Evolutionary conservation across 768 basidiomycete genomes (phyloP), one percentile per base, ranked within the genome.

Genomic region (Leccinellum albellum): DNA sequence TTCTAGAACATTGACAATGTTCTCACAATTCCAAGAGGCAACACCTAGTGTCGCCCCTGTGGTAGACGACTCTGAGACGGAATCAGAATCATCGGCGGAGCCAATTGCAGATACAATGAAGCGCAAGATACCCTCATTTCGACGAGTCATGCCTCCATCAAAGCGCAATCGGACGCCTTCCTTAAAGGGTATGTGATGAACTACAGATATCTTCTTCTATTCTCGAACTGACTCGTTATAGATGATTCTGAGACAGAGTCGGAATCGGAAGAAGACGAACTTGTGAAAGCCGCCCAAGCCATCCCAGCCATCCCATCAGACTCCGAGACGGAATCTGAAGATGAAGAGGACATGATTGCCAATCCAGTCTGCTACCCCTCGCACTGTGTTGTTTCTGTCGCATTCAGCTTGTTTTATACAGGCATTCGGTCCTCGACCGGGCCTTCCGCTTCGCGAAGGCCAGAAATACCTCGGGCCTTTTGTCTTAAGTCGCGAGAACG

Each of bases 351-450:
- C 14, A 50, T 49, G 49, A 58, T 57, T 64, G 75, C 47, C 53
- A 73, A 60, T 67, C 74, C 51, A 48, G 74, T 64, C 73, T 71
- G 64, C 32, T 45, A 17, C 10, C 37, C 40, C 15, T 51, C 6
- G 6, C 17, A 48, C 15, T 26, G 17, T 20, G 3, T 56, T 15
- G 9, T 21, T 51, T 54, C 44, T 24, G 26, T 48, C 37, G 13
- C 26, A 46, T 51, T 61, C 15, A 62, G 33, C 49, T 14, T 3
- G 0, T 52, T 6, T 48, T 57, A 33, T 50, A 46, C 31, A 83
- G 79, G 67, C 63, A 56, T 61, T 78, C 15, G 64, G 71, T 47
- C 78, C 82, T 15, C 79, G 80, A 20, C 89, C 89, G 3, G 76
- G 76, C 7, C 85, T 88, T 55, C 75, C 77, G 6, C 74, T 84